Evolutionary conservation across 164 flowering plant species (phyloP).

Genomic region (Amborella trichopoda): DNA sequence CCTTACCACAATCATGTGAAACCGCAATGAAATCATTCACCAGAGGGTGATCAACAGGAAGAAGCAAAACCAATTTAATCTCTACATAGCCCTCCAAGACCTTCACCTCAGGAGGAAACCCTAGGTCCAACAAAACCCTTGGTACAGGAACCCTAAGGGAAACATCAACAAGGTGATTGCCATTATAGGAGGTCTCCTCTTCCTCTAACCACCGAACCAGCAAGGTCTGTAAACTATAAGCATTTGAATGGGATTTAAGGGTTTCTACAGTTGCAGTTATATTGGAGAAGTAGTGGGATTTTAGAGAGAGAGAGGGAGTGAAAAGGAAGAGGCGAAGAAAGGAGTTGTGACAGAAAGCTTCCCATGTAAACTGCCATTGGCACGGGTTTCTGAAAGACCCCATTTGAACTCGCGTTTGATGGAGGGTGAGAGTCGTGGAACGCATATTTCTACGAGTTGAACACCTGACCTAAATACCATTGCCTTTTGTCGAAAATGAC

Average conservation of each 20-base stretch:
- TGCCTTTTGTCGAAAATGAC: too few species aligned
- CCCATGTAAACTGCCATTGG: constrained; percentile 90
- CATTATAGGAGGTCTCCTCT: neutral
- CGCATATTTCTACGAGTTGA: too few species aligned
- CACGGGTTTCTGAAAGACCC: constrained; percentile 31
- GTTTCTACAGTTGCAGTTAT: constrained; percentile 11
- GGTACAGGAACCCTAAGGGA: constrained; percentile 57
- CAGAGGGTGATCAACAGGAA: constrained; percentile 83
- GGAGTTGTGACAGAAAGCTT: constrained; percentile 63
- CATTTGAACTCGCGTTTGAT: too few species aligned
- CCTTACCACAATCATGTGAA: too few species aligned
- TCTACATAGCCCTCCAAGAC: constrained; percentile 66
- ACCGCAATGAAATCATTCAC: constrained; percentile 30
- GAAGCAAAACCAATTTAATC: constrained; percentile 60
- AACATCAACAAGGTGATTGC: constrained; percentile 8
- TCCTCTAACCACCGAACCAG: constrained; percentile 31
- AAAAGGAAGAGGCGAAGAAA: constrained; percentile 59
- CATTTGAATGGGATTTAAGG: constrained; percentile 17
- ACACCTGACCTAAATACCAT: too few species aligned
- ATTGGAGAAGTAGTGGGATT: constrained; percentile 30
- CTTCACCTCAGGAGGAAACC: constrained; percentile 36
- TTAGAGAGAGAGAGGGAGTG: constrained; percentile 29
- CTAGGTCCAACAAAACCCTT: constrained; percentile 53
- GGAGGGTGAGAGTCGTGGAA: too few species aligned
- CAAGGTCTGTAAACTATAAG: too few species aligned